phyloP scores from a whole-genome alignment of 306 rosid species.

The Ammopiptanthus mongolicus region DNA sequence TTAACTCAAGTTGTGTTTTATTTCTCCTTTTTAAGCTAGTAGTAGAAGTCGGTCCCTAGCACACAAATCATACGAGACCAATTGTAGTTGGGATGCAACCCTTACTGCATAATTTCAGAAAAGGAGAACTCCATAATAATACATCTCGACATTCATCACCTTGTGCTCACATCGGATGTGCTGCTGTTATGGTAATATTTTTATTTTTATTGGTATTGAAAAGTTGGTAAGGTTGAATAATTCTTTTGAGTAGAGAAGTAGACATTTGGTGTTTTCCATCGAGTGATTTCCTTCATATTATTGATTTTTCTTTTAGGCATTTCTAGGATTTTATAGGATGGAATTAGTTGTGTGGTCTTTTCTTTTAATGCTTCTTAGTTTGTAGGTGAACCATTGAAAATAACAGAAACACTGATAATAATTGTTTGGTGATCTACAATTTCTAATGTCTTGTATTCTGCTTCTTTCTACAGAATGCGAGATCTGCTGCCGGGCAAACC shows the following conservation, averaged over 20 bases:
- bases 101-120: constrained; percentile 25
- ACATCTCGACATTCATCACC: constrained; percentile 29
- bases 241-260: too few species aligned
- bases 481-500: constrained; percentile 47
- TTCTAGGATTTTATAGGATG: not conserved
- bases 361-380: not conserved
- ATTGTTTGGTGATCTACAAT: not conserved
- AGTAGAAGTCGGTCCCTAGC: constrained; percentile 9
- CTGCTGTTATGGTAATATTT: constrained; percentile 52
- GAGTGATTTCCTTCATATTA: too few species aligned
- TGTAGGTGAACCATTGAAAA: not conserved
- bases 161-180: constrained; percentile 33
- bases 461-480: constrained; percentile 51
- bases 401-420: not conserved
- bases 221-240: too few species aligned
- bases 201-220: not conserved
- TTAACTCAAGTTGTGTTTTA: not conserved
- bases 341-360: not conserved
- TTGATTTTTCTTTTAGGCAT: too few species aligned
- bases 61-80: constrained; percentile 17
- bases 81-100: constrained; percentile 25
- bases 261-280: too few species aligned
- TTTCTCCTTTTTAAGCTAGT: constrained; percentile 13
- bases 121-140: constrained; percentile 17
- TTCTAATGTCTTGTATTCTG: constrained; percentile 18